Percentiles rank a stretch among this genome's conserved stretches.
Evolutionary conservation across 164 flowering plant genomes (phyloP).

Genomic region (Nymphaea colorata): DNA sequence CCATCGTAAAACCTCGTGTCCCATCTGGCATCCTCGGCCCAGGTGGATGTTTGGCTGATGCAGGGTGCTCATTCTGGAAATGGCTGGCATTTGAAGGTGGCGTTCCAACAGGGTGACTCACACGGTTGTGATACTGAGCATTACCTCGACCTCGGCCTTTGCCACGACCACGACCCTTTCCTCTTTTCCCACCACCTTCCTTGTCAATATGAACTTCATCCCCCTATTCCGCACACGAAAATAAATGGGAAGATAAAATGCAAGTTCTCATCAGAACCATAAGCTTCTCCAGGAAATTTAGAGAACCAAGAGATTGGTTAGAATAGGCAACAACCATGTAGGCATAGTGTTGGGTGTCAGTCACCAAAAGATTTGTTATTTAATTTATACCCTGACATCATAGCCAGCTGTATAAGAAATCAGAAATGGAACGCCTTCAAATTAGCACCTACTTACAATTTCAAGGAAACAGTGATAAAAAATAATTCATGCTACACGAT

Average conservation of each 20-base stretch:
- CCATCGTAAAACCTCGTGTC: slow-evolving; percentile 61
- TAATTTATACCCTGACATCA: too few relatives aligned
- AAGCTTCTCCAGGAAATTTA: not conserved
- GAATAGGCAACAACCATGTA: too few relatives aligned
- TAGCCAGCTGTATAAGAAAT: too few relatives aligned
- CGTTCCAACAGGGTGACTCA: slow-evolving; percentile 12
- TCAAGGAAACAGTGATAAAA: too few relatives aligned
- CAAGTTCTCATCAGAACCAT: too few relatives aligned
- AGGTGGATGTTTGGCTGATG: slow-evolving; percentile 44
- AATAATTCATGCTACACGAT: too few relatives aligned
- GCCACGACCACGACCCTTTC: slow-evolving; percentile 43
- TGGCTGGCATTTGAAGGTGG: slow-evolving; percentile 12
- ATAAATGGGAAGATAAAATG: too few relatives aligned
- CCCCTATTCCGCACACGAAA: slow-evolving; percentile 21
- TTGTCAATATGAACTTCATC: slow-evolving; percentile 45
- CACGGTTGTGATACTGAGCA: slow-evolving; percentile 28
- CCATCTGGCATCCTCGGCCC: slow-evolving; percentile 92
- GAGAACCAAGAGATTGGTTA: not conserved
- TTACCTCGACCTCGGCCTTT: slow-evolving; percentile 56
- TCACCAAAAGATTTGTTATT: too few relatives aligned
- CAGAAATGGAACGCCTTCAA: too few relatives aligned
- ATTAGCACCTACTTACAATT: too few relatives aligned
- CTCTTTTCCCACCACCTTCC: slow-evolving; percentile 50
- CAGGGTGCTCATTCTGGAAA: slow-evolving; percentile 18
- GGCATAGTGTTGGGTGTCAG: too few relatives aligned